Evolutionary conservation across 192 early-diverging fungal genomes (phyloP), one percentile per base, ranked within the genome.

Genomic region (Coemansia umbellata): DNA sequence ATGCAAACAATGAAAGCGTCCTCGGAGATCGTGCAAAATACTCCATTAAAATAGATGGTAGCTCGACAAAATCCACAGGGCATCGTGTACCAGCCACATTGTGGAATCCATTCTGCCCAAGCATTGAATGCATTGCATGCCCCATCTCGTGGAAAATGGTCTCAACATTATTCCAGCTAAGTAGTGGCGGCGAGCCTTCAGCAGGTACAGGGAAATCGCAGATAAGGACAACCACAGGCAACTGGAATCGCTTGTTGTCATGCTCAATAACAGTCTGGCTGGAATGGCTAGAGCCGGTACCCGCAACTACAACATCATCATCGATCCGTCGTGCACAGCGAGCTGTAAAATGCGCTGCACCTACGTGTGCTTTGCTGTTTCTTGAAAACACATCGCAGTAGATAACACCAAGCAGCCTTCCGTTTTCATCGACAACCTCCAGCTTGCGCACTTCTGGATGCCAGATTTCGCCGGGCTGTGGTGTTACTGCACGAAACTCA

Each of bases 131-230:
- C 87, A 98, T 91, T 3, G 92, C 97, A 58, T 99, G 97, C 3
- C 97, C 97, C 93, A 97, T 96, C 53, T 99, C 97, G 67, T 99
- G 97, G 74, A 96, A 99, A 3, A 97, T 66, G 0, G 97, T 99
- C 63, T 97, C 94, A 22, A 97, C 87, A 58, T 97, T 92, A 47
- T 63, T 64, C 78, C 87, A 82, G 26, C 74, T 82, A 55, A 99
- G 61, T 35, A 92, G 54, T 5, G 82, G 67, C 4, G 93, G 89
- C 13, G 58, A 51, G 10, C 64, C 60, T 27, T 60, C 37, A 27
- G 31, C 54, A 2, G 83, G 79, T 17, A 56, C 53, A 5, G 82
- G 55, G 42, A 90, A 91, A 37, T 87, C 85, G 55, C 87, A 90
- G 11, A 85, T 87, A 39, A 91, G 58, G 0, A 85, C 90, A 3